phyloP scores from a whole-genome alignment of 2,329 filamentous ascomycete genomes.

The Chaetomium globosum region DNA sequence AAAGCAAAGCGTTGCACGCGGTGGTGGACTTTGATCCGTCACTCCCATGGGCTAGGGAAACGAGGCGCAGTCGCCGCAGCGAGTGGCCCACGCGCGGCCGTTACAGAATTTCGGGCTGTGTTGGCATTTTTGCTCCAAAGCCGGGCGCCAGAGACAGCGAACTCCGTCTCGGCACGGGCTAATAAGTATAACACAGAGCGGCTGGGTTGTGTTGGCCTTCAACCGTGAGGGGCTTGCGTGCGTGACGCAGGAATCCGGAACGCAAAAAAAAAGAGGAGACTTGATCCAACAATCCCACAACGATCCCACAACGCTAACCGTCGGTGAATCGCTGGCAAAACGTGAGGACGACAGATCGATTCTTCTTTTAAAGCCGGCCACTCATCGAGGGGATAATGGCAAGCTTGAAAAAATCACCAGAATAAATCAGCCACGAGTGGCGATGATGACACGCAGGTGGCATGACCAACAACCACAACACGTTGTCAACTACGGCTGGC shows the following conservation, averaged over 20 bases:
- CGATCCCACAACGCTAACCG: background rate
- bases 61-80: conserved; percentile 28
- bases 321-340: background rate
- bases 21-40: conserved; percentile 12
- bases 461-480: background rate
- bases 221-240: background rate
- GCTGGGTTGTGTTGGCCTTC: background rate
- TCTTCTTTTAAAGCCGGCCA: background rate
- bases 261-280: background rate
- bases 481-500: background rate
- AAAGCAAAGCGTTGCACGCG: background rate
- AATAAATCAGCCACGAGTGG: background rate
- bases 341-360: background rate
- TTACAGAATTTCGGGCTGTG: conserved; percentile 14
- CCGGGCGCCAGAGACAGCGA: background rate
- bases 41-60: conserved; percentile 1
- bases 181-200: background rate
- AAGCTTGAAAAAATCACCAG: background rate
- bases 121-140: background rate
- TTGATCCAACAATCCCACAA: background rate
- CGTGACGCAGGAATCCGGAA: background rate
- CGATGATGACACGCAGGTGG: background rate
- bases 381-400: background rate
- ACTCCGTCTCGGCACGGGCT: background rate
- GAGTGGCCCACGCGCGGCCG: conserved; percentile 10